A percentile compares a stretch with the other conserved stretches of the same genome.
phyloP scores from a whole-genome alignment of 2,329 filamentous ascomycete species.

The Hypoxylon sp. region DNA sequence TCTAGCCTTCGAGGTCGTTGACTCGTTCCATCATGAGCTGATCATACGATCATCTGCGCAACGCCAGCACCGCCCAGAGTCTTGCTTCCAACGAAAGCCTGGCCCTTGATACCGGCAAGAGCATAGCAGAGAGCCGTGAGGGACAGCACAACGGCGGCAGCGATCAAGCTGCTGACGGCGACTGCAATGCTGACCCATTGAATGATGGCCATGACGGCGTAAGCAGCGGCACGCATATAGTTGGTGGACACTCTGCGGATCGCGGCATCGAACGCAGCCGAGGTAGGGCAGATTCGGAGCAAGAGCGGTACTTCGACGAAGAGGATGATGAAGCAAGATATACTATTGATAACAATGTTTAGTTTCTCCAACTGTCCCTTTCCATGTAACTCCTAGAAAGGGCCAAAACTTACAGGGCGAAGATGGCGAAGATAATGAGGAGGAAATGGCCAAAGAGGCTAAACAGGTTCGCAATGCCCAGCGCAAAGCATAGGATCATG shows the following conservation, averaged over 20 bases:
- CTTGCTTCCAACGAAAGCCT: constrained; percentile 93
- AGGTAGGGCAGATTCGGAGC: constrained; percentile 97
- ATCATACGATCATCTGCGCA: constrained; percentile 96
- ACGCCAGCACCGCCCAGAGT: constrained; percentile 94
- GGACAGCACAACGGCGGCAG: constrained; percentile 84
- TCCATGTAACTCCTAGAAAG: background rate
- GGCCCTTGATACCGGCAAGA: constrained; percentile 83
- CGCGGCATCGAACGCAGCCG: constrained; percentile 85
- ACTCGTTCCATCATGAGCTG: constrained; percentile 6
- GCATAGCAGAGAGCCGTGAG: constrained; percentile 86
- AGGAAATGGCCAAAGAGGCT: constrained; percentile 62
- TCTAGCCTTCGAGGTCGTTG: constrained; percentile 13
- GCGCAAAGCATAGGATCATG: constrained; percentile 79
- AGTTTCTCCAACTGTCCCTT: constrained; percentile 17
- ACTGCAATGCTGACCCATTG: constrained; percentile 86
- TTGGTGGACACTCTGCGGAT: constrained; percentile 96
- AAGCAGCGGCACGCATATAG: constrained; percentile 94
- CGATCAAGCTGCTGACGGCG: constrained; percentile 80
- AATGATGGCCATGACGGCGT: constrained; percentile 82
- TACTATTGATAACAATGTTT: constrained; percentile 61
- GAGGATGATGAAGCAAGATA: constrained; percentile 79
- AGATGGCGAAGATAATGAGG: constrained; percentile 66
- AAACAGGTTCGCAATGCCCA: constrained; percentile 78
- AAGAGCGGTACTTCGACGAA: constrained; percentile 95
- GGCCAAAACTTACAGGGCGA: constrained; percentile 65